Evolutionary conservation across 352 stramenopile species (phyloP), one percentile per base, ranked within the genome.

Genomic region (Blastocystis sp.): DNA sequence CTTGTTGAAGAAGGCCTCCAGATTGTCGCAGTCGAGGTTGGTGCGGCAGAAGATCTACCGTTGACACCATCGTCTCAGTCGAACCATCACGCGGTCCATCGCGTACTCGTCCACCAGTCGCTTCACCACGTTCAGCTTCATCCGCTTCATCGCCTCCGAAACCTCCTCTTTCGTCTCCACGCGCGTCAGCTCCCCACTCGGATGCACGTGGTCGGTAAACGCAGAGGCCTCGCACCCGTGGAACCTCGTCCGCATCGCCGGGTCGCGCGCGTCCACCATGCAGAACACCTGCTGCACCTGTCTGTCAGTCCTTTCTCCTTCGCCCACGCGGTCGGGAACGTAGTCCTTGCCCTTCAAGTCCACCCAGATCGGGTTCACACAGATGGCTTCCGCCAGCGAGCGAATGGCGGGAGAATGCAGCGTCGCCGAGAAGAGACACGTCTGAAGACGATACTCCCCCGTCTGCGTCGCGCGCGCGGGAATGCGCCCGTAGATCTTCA

Each of bases 361-460:
- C 48, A 92, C 88, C 89, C 88, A 92, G 9, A 71, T 89, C 32
- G 90, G 89, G 21, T 85, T 85, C 40, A 89, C 71, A 87, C 90
- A 92, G 46, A 92, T 89, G 9, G 51, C 79, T 16, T 54, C 57
- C 24, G 89, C 59, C 21, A 92, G 75, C 29, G 87, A 32, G 14
- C 49, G 61, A 61, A 92, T 89, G 53, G 85, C 38, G 27, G 81
- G 81, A 1, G 86, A 89, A 73, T 92, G 89, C 54, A 92, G 84
- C 24, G 90, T 92, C 4, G 90, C 90, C n/a, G 89, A 91, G 84
- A 92, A 92, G 38, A 92, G 90, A 38, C 88, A 90, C 36, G 91
- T 88, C 87, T 87, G 87, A 4, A 91, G 64, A 8, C 88, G 86
- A 48, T 81, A 56, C 29, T 89, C 65, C n/a, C 86, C 84, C 18